Percentiles rank a stretch among this genome's conserved stretches.
Evolutionary conservation across 1,284 basidiomycete species (phyloP).

Genomic region (Vanrija sp.): DNA sequence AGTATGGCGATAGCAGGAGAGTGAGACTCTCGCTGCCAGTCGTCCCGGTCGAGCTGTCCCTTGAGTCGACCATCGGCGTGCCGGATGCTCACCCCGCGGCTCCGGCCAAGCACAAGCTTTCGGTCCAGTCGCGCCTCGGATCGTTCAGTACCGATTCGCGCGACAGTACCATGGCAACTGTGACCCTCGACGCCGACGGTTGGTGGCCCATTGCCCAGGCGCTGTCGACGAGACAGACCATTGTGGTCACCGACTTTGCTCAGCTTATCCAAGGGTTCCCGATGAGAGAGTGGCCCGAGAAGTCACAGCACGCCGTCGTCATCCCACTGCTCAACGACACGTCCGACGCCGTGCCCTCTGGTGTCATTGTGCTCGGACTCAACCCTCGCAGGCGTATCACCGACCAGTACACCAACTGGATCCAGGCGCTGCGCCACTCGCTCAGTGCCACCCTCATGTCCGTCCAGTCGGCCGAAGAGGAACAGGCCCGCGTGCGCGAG

Average conservation of each 20-base stretch:
- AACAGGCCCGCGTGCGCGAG: conserved; percentile 31
- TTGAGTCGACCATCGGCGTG: conserved; percentile 19
- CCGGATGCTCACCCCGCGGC: conserved; percentile 24
- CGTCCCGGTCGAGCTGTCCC: background rate
- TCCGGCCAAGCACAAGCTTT: background rate
- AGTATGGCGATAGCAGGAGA: background rate
- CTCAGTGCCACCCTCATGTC: conserved; percentile 30
- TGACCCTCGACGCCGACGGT: background rate
- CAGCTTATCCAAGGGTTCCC: conserved; percentile 31
- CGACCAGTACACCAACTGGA: conserved; percentile 35
- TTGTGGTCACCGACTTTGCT: conserved; percentile 39
- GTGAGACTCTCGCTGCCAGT: too few species aligned
- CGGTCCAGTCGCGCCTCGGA: background rate
- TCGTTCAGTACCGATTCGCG: background rate
- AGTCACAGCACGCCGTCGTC: conserved; percentile 42
- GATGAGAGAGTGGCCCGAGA: conserved; percentile 37
- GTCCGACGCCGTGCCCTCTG: conserved; percentile 29
- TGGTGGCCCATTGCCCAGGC: conserved; percentile 40
- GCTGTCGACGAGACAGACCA: conserved; percentile 27
- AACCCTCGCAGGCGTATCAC: conserved; percentile 39
- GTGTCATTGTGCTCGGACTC: conserved; percentile 47
- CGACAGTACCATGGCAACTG: background rate
- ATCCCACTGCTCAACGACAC: conserved; percentile 44
- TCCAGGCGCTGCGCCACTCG: conserved; percentile 30
- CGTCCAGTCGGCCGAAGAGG: conserved; percentile 41